phyloP scores from a whole-genome alignment of 2,329 filamentous ascomycete species.

The Monosporascus ibericus region DNA sequence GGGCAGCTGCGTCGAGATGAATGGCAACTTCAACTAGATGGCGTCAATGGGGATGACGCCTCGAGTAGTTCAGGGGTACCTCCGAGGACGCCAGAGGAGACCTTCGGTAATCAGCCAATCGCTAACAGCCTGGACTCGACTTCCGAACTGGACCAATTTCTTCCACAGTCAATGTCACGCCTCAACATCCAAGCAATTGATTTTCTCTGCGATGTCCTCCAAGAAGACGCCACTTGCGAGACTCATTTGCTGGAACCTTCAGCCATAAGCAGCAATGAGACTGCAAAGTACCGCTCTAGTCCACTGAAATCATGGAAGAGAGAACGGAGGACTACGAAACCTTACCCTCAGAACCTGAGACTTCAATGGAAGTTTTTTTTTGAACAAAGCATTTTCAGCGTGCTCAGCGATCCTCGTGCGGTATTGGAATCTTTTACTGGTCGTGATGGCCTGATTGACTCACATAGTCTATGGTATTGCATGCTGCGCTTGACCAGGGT shows the following conservation, averaged over 20 bases:
- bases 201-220: constrained; percentile 54
- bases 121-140: constrained; percentile 8
- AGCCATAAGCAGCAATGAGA: constrained; percentile 18
- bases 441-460: constrained; percentile 49
- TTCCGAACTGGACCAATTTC: constrained; percentile 26
- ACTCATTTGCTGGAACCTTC: constrained; percentile 39
- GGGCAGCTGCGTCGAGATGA: constrained; percentile 7
- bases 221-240: constrained; percentile 50
- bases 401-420: constrained; percentile 51
- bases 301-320: constrained; percentile 28
- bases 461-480: constrained; percentile 57
- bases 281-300: constrained; percentile 19
- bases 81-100: constrained; percentile 13
- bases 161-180: constrained; percentile 51
- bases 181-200: constrained; percentile 52
- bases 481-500: constrained; percentile 54
- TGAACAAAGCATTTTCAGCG: constrained; percentile 59
- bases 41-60: constrained; percentile 14
- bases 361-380: constrained; percentile 54
- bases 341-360: constrained; percentile 28
- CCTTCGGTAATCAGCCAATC: constrained; percentile 9
- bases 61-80: constrained; percentile 16
- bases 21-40: constrained; percentile 14
- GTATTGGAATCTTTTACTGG: constrained; percentile 52
- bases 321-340: constrained; percentile 18